phyloP scores from a whole-genome alignment of 2,329 filamentous ascomycete genomes.

The Akanthomyces uredinophilus region DNA sequence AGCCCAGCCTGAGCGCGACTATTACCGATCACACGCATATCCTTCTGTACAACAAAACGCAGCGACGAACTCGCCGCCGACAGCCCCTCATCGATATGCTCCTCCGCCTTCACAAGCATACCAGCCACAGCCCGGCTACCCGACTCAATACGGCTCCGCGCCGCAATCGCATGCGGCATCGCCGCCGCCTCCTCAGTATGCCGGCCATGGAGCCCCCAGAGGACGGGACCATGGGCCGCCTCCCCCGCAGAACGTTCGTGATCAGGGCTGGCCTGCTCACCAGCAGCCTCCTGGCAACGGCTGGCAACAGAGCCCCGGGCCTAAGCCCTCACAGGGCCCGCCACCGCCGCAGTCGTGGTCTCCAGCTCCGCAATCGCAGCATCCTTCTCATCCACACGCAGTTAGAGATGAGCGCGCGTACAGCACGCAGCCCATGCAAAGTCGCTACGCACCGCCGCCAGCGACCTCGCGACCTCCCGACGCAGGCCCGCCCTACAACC shows the following conservation, averaged over 20 bases:
- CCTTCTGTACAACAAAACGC: slow-evolving; percentile 31
- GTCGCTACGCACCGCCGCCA: slow-evolving; percentile 32
- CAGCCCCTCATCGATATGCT: slow-evolving; percentile 39
- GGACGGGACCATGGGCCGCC: slow-evolving; percentile 15
- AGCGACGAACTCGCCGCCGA: slow-evolving; percentile 42
- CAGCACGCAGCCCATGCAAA: slow-evolving; percentile 32
- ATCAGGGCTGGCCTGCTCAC: slow-evolving; percentile 16
- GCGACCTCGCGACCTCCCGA: slow-evolving; percentile 36
- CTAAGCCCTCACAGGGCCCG: slow-evolving; percentile 30
- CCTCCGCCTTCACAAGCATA: slow-evolving; percentile 36
- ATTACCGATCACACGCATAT: slow-evolving; percentile 39
- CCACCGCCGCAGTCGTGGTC: slow-evolving; percentile 31
- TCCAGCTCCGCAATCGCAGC: slow-evolving; percentile 26
- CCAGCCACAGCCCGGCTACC: slow-evolving; percentile 40
- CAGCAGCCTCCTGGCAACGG: slow-evolving; percentile 15
- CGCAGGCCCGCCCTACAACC: slow-evolving; percentile 36
- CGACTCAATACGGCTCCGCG: slow-evolving; percentile 34
- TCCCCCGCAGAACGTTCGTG: slow-evolving; percentile 15
- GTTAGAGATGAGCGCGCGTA: slow-evolving; percentile 36
- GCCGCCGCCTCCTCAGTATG: slow-evolving; percentile 56
- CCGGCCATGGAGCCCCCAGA: slow-evolving; percentile 34
- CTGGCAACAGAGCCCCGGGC: slow-evolving; percentile 27
- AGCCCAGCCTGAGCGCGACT: slow-evolving; percentile 39
- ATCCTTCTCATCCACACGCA: slow-evolving; percentile 26
- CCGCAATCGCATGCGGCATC: slow-evolving; percentile 36